A percentile compares a stretch with the other conserved stretches of the same genome.
These are phyloP conservation scores for Silene coronaria DNA, from an alignment of 179 eudicot genomes.

Conservation along the genomic window DNA sequence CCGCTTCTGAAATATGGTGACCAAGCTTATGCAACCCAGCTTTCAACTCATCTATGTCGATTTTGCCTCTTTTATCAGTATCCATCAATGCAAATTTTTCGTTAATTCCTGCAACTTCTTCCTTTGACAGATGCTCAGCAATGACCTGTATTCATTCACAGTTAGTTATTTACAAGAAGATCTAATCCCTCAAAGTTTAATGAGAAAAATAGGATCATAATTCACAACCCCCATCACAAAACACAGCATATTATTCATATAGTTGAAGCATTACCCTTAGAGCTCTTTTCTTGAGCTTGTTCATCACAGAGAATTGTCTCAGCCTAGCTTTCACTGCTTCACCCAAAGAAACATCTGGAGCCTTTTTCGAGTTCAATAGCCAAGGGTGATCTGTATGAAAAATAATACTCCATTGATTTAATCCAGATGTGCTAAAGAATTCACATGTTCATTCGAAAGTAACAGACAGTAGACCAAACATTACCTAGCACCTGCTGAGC, in stretches of 20 bases:
- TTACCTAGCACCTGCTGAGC: conserved; percentile 88
- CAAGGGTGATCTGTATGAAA: conserved; percentile 72
- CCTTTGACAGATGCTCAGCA: conserved; percentile 74
- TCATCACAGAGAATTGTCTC: conserved; percentile 78
- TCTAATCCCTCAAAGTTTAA: not conserved
- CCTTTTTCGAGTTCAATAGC: conserved; percentile 63
- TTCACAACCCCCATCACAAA: not conserved
- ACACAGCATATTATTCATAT: not conserved
- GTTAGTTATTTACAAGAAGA: not conserved
- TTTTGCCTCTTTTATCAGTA: conserved; percentile 62
- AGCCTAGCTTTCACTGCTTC: conserved; percentile 81
- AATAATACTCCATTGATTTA: not conserved
- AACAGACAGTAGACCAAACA: not conserved
- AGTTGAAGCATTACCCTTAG: conserved; percentile 46
- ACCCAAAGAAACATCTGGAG: conserved; percentile 75
- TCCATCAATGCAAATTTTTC: conserved; percentile 72
- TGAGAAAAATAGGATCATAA: not conserved
- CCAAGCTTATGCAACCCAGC: conserved; percentile 74
- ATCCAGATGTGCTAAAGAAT: not conserved
- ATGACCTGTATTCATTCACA: conserved; percentile 45
- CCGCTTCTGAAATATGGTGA: conserved; percentile 55
- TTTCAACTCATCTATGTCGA: conserved; percentile 58
- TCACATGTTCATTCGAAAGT: not conserved
- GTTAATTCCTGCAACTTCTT: conserved; percentile 78
- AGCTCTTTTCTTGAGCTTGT: conserved; percentile 87